Percentiles rank a stretch among this genome's conserved stretches.
Evolutionary conservation across 2,329 filamentous ascomycete species (phyloP).

Genomic region (Colletotrichum camelliae): DNA sequence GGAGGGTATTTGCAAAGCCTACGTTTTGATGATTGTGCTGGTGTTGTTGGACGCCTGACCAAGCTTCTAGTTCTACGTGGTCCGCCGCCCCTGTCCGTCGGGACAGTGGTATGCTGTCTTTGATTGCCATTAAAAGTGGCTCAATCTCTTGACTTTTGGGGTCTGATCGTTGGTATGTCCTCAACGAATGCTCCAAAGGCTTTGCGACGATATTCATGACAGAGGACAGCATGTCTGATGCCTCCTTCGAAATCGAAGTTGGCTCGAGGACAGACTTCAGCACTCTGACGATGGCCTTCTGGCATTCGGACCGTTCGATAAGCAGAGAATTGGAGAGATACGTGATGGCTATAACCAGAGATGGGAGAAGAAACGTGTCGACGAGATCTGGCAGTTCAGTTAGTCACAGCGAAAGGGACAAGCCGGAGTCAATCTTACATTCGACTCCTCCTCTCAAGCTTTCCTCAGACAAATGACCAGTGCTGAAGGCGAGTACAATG

Average conservation of each 20-base stretch:
- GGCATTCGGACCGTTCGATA: conserved; percentile 66
- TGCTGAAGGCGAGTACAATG: conserved; percentile 73
- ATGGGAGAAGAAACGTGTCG: conserved; percentile 81
- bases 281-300: conserved; percentile 73
- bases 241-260: conserved; percentile 73
- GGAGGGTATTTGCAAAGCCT: conserved; percentile 63
- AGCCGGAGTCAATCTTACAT: conserved; percentile 54
- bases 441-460: conserved; percentile 77
- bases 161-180: conserved; percentile 69
- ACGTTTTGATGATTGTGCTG: conserved; percentile 49
- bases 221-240: conserved; percentile 71
- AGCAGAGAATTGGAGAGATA: conserved; percentile 76
- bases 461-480: conserved; percentile 69
- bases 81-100: conserved; percentile 68
- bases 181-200: conserved; percentile 70
- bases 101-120: conserved; percentile 61
- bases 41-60: conserved; percentile 47
- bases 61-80: conserved; percentile 71
- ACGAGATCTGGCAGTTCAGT: conserved; percentile 63
- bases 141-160: conserved; percentile 73
- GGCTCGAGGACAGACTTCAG: conserved; percentile 76
- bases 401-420: conserved; percentile 15
- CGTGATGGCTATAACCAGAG: conserved; percentile 73
- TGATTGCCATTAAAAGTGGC: conserved; percentile 70
- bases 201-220: conserved; percentile 76